phyloP scores from a whole-genome alignment of 2,329 filamentous ascomycete genomes.

The Biscogniauxia marginata region DNA sequence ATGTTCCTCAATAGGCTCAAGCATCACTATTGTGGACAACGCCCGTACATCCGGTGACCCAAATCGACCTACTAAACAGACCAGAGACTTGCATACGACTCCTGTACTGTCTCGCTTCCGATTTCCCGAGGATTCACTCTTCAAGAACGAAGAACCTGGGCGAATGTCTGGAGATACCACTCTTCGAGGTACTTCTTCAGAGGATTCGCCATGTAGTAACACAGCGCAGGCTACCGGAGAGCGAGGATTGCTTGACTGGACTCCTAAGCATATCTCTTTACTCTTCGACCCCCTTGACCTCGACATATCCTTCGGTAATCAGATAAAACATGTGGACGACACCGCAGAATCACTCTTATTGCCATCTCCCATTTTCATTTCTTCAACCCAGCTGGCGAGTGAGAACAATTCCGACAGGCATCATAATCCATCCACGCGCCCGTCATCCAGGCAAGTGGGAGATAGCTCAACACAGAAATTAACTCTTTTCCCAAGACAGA shows the following conservation, averaged over 20 bases:
- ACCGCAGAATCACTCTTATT: conserved; percentile 15
- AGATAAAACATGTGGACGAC: conserved; percentile 5
- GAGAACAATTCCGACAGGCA: conserved; percentile 1
- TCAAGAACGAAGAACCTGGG: conserved; percentile 13
- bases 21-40: conserved; percentile 16
- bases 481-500: conserved; percentile 14
- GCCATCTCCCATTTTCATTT: conserved; percentile 22
- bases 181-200: not conserved
- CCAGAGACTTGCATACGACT: conserved; percentile 4
- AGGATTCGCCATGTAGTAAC: conserved; percentile 3
- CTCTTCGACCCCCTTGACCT: conserved; percentile 29
- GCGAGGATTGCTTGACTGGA: conserved; percentile 27
- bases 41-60: conserved; percentile 13
- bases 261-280: conserved; percentile 29
- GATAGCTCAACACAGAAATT: conserved; percentile 11
- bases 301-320: conserved; percentile 12
- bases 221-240: conserved; percentile 1
- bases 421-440: not conserved
- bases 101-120: conserved; percentile 22
- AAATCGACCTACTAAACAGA: conserved; percentile 5
- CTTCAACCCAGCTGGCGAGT: conserved; percentile 12
- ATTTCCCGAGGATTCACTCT: conserved; percentile 30
- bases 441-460: conserved; percentile 2
- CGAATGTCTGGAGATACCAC: conserved; percentile 2
- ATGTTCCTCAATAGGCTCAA: conserved; percentile 25